Evolutionary conservation across 768 basidiomycete genomes (phyloP), one percentile per base, ranked within the genome.

Genomic region (Tulasnella sp.): DNA sequence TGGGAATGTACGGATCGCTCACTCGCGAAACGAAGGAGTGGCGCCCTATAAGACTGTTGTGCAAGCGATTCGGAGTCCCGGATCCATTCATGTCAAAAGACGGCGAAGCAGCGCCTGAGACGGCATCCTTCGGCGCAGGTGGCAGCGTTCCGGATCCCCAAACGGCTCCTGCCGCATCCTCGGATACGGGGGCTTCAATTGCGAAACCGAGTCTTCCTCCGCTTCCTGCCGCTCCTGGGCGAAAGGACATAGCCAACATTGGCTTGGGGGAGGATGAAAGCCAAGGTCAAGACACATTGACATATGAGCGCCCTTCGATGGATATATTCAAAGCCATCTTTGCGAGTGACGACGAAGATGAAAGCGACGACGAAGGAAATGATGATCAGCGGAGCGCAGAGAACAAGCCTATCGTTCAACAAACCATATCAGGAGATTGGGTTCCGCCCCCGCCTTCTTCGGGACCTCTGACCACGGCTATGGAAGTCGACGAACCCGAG

Each of bases 281-380:
- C 35, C 95, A 97, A 78, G 95, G 94, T 0, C 81, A 85, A 41
- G 94, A 95, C 77, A 94, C 88, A 6, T 82, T 98, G 75, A 95
- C 91, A 0, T 95, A 98, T 79, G 84, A 91, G 76, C 86, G 91
- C 42, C 96, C 97, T 1, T 82, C 88, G 6, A 92, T 94, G 85
- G 91, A 94, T 77, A 88, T 98, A 59, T 99, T 98, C 84, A 97
- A 96, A 79, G 95, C 96, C 3, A 98, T 99, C 74, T 99, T 99
- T 78, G 95, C 94, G 12, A 94, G 92, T 80, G 93, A 94, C 74
- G 92, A 94, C 62, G 94, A 96, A 77, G 91, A 92, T 40, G 89
- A 88, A 19, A 91, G 88, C 9, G 88, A 88, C 2, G 92, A 94
- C 3, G 84, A 83, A 0, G 82, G 81, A 19, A 80, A 77, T 29